Base-by-base conservation (phyloP, 1,284 basidiomycete genomes). In the Ceratobasidium theobromae region DNA sequence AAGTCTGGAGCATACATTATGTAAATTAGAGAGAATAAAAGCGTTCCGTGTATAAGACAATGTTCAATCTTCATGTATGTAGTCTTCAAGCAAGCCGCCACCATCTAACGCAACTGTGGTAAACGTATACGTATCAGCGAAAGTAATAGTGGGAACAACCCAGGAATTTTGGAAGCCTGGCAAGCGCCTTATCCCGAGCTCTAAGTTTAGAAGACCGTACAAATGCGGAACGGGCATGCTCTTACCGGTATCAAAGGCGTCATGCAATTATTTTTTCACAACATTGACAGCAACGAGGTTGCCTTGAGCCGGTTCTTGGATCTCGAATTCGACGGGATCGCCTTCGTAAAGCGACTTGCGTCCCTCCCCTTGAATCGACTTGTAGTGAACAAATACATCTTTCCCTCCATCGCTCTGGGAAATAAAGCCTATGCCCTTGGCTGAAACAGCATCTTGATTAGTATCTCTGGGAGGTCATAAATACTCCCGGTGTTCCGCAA, bases 341-440 rank as follows among this genome's bases (percentile, higher is more conserved):
- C 65, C 65, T 48, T 66, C 65, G 27, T 55, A 49, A 45, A 66
- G 65, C 3, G 65, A 55, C 46, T 66, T 55, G 43, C 40, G 35
- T 8, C 65, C 65, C 4, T 66, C 53, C 27, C 53, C 52, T 51
- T 38, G 30, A 28, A 66, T 49, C 14, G 65, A 23, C 33, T 51
- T 66, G 53, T 48, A 66, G 23, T 66, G 65, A 25, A 66, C 65
- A 40, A 66, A 66, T 21, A 66, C 65, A 33, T 66, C 53, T 28
- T 25, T 48, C 23, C 53, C 53, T 21, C 65, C 65, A 30, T 66
- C 65, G 23, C 40, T 23, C 23, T 46, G 65, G 14, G 41, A 21
- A 43, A 66, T 66, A 23, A 66, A 66, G 5, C 65, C 65, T 12
- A 46, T 49, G 14, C 65, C 65, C 46, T 66, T 66, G 38, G 60